Evolutionary conservation across 768 basidiomycete species (phyloP).

Genomic region (Zangia roseola): DNA sequence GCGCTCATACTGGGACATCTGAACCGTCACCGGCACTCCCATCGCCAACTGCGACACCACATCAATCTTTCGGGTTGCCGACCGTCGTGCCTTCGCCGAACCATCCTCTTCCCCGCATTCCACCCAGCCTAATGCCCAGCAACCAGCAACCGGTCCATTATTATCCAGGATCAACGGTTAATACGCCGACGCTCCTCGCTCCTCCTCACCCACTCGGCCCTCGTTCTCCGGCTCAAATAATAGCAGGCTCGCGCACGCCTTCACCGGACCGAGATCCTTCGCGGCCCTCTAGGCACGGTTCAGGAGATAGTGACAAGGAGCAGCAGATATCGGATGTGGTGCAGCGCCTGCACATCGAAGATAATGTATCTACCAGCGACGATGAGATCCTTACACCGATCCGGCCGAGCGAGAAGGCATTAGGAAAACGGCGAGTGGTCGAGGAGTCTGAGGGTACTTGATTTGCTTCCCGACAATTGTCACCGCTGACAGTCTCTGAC

Average conservation of each 20-base stretch:
- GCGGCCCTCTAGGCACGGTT: conserved; percentile 21
- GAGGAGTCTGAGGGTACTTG: conserved; percentile 46
- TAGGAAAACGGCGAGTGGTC: conserved; percentile 76
- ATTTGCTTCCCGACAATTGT: background rate
- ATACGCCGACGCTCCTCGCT: conserved; percentile 43
- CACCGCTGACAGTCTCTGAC: conserved; percentile 1
- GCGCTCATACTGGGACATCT: conserved; percentile 25
- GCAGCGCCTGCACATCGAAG: conserved; percentile 29
- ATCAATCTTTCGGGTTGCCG: conserved; percentile 33
- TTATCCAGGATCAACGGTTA: conserved; percentile 24
- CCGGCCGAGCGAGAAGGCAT: conserved; percentile 81
- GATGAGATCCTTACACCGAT: conserved; percentile 38
- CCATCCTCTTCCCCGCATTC: conserved; percentile 41
- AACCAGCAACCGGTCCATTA: conserved; percentile 17
- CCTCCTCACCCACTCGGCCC: conserved; percentile 77
- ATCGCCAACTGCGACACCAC: conserved; percentile 30
- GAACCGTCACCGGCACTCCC: conserved; percentile 29
- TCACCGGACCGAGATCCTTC: conserved; percentile 52
- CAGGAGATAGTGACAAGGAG: conserved; percentile 24
- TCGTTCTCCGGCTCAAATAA: conserved; percentile 52
- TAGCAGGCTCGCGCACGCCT: conserved; percentile 61
- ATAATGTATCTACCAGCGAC: conserved; percentile 24
- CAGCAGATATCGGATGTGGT: conserved; percentile 25
- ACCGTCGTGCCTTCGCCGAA: conserved; percentile 29
- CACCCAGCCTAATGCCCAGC: conserved; percentile 26